Conservation (phyloP, 2,329 filamentous ascomycete genomes). For the Dryadomyces quercus-mongolicae region DNA sequence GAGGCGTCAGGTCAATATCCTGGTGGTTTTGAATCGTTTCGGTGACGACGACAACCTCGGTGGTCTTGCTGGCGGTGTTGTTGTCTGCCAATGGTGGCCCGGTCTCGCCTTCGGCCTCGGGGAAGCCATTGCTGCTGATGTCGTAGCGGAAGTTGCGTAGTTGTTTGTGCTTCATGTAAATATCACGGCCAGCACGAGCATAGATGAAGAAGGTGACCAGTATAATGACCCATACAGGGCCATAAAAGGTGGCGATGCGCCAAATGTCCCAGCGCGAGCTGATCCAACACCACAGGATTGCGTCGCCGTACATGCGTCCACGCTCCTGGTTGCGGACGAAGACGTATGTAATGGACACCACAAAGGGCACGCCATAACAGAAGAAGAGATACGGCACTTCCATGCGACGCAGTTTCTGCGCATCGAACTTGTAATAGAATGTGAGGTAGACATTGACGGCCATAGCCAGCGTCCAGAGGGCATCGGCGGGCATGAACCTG, state of each 20-base stretch:
- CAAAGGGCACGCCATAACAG: conserved; percentile 63
- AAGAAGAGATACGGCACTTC: conserved; percentile 58
- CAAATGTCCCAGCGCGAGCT: conserved; percentile 53
- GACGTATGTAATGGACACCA: conserved; percentile 56
- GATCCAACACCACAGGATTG: conserved; percentile 76
- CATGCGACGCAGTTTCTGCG: conserved; percentile 48
- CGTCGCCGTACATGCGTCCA: conserved; percentile 58
- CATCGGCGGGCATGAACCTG: conserved; percentile 72
- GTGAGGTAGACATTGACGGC: conserved; percentile 74
- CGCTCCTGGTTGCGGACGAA: conserved; percentile 40
- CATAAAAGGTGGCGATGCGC: conserved; percentile 66
- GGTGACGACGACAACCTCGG: conserved; percentile 51
- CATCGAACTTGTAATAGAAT: conserved; percentile 63
- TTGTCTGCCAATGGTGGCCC: conserved; percentile 28
- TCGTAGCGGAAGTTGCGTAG: conserved; percentile 43
- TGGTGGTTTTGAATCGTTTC: conserved; percentile 24
- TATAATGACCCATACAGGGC: conserved; percentile 55
- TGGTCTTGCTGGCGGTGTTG: conserved; percentile 40
- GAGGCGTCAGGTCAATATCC: conserved; percentile 21
- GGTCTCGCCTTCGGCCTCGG: conserved; percentile 29
- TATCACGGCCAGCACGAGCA: conserved; percentile 50
- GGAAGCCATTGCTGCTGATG: conserved; percentile 29
- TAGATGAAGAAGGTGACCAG: conserved; percentile 53
- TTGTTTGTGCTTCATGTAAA: conserved; percentile 54
- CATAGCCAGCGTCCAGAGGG: conserved; percentile 71